phyloP scores from a whole-genome alignment of 352 stramenopile species.

The Thalassiosira hispida region DNA sequence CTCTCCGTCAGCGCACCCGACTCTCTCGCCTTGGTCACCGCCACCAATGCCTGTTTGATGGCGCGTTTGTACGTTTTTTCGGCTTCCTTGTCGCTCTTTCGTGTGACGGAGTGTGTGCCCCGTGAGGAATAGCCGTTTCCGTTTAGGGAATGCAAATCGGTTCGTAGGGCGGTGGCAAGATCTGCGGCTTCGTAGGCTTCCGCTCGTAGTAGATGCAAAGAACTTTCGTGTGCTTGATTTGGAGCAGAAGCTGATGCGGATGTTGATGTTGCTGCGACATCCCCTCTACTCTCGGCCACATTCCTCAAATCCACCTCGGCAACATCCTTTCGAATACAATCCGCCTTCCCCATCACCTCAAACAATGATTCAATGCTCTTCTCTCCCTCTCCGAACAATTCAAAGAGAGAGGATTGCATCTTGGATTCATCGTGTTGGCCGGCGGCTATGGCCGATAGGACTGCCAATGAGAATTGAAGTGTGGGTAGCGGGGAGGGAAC shows the following conservation, averaged over 20 bases:
- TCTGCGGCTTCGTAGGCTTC: slow-evolving; percentile 72
- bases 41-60: slow-evolving; percentile 64
- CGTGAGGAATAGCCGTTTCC: slow-evolving; percentile 2
- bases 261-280: background rate
- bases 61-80: slow-evolving; percentile 77
- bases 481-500: slow-evolving; percentile 26
- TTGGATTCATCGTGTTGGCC: slow-evolving; percentile 48
- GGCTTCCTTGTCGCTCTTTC: slow-evolving; percentile 63
- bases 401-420: slow-evolving; percentile 79
- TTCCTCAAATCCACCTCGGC: slow-evolving; percentile 31
- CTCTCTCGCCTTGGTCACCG: slow-evolving; percentile 63
- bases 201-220: slow-evolving; percentile 60
- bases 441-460: slow-evolving; percentile 31
- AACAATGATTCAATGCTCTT: slow-evolving; percentile 68
- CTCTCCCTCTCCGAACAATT: slow-evolving; percentile 74
- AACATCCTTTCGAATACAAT: slow-evolving; percentile 55
- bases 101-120: slow-evolving; percentile 70
- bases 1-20: slow-evolving; percentile 67
- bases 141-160: slow-evolving; percentile 39
- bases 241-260: background rate
- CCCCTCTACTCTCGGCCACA: slow-evolving; percentile 15
- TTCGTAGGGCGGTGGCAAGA: slow-evolving; percentile 59
- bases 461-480: slow-evolving; percentile 29
- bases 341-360: slow-evolving; percentile 57
- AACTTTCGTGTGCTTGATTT: slow-evolving; percentile 46